Evolutionary conservation across 2,329 filamentous ascomycete species (phyloP).

Genomic region (Paecilomyces niveus): DNA sequence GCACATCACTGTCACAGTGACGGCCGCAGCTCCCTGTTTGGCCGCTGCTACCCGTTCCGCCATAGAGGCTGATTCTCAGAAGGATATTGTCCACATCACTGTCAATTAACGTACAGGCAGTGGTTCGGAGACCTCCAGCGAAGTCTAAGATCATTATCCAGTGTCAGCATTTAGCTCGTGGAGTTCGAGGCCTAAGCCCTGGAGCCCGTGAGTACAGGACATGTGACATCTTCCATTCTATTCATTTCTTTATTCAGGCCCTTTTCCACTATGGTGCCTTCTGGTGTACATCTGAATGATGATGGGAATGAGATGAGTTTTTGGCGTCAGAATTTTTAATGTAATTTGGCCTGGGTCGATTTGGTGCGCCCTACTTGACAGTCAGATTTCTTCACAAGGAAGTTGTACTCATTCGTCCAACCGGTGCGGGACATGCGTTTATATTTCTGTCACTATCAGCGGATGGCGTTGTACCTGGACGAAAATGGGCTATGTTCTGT

Average conservation of each 20-base stretch:
- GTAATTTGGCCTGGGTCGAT: background rate
- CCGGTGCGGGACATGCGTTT: background rate
- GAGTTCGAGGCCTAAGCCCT: background rate
- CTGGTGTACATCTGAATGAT: background rate
- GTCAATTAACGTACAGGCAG: background rate
- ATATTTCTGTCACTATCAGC: background rate
- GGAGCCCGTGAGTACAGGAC: background rate
- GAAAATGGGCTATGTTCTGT: background rate
- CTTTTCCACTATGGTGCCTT: background rate
- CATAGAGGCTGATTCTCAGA: slow-evolving; percentile 10
- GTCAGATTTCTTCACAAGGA: background rate
- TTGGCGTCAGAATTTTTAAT: background rate
- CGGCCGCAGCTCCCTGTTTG: slow-evolving; percentile 25
- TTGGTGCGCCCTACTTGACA: background rate
- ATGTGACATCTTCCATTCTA: background rate
- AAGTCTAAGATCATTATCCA: background rate
- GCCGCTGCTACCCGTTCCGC: slow-evolving; percentile 10
- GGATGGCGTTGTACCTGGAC: background rate
- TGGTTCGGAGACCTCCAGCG: background rate
- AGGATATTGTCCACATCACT: background rate
- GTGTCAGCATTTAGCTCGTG: background rate
- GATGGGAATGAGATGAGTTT: background rate
- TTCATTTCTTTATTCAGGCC: background rate
- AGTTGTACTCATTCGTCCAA: background rate
- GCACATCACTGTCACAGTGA: slow-evolving; percentile 32